phyloP scores from a whole-genome alignment of 345 rosid species.

The Clausena lansium region DNA sequence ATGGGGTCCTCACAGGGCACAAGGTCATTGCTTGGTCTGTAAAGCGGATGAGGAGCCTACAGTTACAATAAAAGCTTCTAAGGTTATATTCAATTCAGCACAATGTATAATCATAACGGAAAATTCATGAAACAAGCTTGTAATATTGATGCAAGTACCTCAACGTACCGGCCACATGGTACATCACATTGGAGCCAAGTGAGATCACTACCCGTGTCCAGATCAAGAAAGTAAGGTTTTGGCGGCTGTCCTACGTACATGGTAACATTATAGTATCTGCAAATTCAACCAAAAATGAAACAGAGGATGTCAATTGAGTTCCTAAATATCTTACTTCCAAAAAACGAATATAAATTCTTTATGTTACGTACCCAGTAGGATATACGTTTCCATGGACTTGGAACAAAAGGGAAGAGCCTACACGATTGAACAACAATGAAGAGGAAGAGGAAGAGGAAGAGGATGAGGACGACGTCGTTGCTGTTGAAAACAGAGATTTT shows the following conservation, averaged over 20 bases:
- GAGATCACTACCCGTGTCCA: slow-evolving; percentile 94
- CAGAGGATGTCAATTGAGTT: not conserved
- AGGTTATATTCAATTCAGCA: not conserved
- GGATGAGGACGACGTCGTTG: not conserved
- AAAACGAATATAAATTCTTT: not conserved
- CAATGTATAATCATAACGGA: not conserved
- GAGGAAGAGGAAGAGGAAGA: not conserved
- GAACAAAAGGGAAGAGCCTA: slow-evolving; percentile 48
- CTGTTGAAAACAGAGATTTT: slow-evolving; percentile 19
- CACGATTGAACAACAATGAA: slow-evolving; percentile 25
- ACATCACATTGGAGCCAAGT: slow-evolving; percentile 98
- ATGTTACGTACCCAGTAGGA: slow-evolving; percentile 37
- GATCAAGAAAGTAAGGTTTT: slow-evolving; percentile 85
- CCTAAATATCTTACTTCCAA: not conserved
- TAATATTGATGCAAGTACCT: slow-evolving; percentile 28
- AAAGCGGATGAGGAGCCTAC: slow-evolving; percentile 93
- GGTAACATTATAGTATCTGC: slow-evolving; percentile 78
- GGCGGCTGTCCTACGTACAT: slow-evolving; percentile 74
- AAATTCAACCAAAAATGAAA: not conserved
- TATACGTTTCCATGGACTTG: slow-evolving; percentile 56
- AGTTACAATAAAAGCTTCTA: not conserved
- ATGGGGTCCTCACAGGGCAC: slow-evolving; percentile 70
- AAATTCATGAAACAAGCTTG: too few species aligned
- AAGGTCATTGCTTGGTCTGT: slow-evolving; percentile 64
- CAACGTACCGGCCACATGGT: slow-evolving; percentile 63